Conservation (phyloP, 306 rosid genomes). For the Aeschynomene evenia region DNA sequence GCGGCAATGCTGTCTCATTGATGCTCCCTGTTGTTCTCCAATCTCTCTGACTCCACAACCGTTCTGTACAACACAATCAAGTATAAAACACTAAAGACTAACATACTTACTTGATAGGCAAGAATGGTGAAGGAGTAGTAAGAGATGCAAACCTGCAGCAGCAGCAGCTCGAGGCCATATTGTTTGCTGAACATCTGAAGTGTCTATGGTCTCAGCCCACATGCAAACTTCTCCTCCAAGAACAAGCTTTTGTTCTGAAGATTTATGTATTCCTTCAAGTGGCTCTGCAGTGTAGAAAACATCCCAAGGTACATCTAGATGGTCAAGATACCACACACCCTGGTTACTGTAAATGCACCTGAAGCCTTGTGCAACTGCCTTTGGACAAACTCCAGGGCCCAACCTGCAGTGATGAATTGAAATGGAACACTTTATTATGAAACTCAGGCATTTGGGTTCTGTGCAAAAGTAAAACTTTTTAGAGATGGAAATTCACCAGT, state of each 20-base stretch:
- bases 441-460: slow-evolving; percentile 8
- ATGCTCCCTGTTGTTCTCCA: slow-evolving; percentile 36
- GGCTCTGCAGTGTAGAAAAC: slow-evolving; percentile 73
- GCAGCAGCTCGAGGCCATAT: slow-evolving; percentile 99
- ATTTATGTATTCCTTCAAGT: slow-evolving; percentile 58
- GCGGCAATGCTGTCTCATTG: slow-evolving; percentile 43
- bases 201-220: slow-evolving; percentile 88
- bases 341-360: slow-evolving; percentile 95
- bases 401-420: slow-evolving; percentile 52
- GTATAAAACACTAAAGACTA: too few relatives aligned
- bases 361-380: slow-evolving; percentile 80
- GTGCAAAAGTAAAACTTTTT: slow-evolving; percentile 10
- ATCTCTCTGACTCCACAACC: slow-evolving; percentile 74
- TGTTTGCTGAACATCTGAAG: slow-evolving; percentile 85
- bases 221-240: slow-evolving; percentile 99
- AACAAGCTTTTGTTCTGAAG: slow-evolving; percentile 67
- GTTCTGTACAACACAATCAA: slow-evolving; percentile 64
- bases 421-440: slow-evolving; percentile 20
- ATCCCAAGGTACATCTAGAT: slow-evolving; percentile 88
- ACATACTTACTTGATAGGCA: not conserved
- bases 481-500: slow-evolving; percentile 64
- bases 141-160: slow-evolving; percentile 73
- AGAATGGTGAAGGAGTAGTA: not conserved
- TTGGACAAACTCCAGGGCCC: slow-evolving; percentile 80
- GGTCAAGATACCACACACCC: slow-evolving; percentile 95